These are phyloP conservation scores for Silybum marianum DNA, from an alignment of 129 eudicot species.

Conservation along the genomic window DNA sequence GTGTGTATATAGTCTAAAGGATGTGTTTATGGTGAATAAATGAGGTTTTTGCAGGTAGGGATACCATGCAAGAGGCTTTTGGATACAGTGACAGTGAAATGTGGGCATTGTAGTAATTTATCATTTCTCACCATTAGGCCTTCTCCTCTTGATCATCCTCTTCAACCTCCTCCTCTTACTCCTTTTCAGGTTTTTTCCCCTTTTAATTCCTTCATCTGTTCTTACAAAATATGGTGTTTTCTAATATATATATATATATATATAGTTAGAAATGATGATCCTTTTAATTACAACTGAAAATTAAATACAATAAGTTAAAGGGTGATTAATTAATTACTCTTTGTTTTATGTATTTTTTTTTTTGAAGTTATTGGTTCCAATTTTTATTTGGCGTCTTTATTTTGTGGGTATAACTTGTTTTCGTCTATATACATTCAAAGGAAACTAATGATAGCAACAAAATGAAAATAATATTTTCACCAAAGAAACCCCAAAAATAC, in stretches of 20 bases:
- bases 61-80: slow-evolving; percentile 83
- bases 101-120: slow-evolving; percentile 92
- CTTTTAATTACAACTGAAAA: not conserved
- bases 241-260: too few species aligned
- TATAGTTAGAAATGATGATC: not conserved
- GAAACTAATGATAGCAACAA: too few species aligned
- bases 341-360: not conserved
- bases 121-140: slow-evolving; percentile 84
- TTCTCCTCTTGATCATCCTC: slow-evolving; percentile 60
- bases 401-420: not conserved
- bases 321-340: not conserved
- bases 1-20: not conserved
- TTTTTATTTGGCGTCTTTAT: not conserved
- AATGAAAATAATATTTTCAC: too few species aligned
- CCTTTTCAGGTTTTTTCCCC: slow-evolving; percentile 50
- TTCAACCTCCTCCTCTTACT: slow-evolving; percentile 37
- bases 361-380: not conserved
- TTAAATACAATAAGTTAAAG: not conserved
- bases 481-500: too few species aligned
- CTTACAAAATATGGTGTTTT: not conserved
- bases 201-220: not conserved
- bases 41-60: slow-evolving; percentile 59
- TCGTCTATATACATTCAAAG: not conserved
- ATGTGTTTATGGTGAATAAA: not conserved
- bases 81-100: slow-evolving; percentile 95